These are phyloP conservation scores for Melanomma pulvis-pyrius DNA, from an alignment of 495 filamentous ascomycete genomes.

Conservation along the genomic window DNA sequence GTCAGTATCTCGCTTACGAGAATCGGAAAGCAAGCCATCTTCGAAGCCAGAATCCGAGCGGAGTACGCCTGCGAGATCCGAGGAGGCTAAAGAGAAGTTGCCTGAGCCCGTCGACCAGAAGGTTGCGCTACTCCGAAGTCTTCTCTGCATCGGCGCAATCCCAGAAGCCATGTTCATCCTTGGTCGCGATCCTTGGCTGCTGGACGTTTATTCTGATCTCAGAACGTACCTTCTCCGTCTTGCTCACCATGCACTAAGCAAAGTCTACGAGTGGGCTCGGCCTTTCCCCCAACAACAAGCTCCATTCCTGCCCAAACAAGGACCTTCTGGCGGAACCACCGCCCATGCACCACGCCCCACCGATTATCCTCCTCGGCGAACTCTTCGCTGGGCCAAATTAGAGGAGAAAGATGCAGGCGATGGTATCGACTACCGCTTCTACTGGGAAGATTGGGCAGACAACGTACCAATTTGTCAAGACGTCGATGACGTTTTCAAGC, in stretches of 20 bases:
- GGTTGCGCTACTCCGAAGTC: constrained; percentile 75
- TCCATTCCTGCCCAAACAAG: constrained; percentile 37
- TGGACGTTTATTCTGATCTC: constrained; percentile 78
- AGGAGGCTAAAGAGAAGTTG: constrained; percentile 60
- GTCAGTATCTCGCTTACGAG: constrained; percentile 32
- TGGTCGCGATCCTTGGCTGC: constrained; percentile 87
- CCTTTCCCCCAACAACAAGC: constrained; percentile 47
- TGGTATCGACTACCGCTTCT: constrained; percentile 80
- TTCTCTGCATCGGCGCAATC: constrained; percentile 88
- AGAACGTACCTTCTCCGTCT: constrained; percentile 80
- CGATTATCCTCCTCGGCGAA: constrained; percentile 60
- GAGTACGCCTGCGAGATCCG: constrained; percentile 44
- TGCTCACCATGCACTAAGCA: constrained; percentile 73
- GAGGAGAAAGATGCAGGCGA: constrained; percentile 74
- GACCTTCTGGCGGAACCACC: constrained; percentile 12
- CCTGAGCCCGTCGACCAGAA: constrained; percentile 91
- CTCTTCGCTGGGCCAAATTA: constrained; percentile 74
- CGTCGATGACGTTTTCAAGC: constrained; percentile 84
- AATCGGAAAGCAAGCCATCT: constrained; percentile 26
- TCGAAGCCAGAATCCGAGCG: constrained; percentile 53
- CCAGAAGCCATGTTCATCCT: constrained; percentile 93
- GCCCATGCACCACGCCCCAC: constrained; percentile 66
- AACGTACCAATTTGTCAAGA: constrained; percentile 88
- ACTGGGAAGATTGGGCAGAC: constrained; percentile 97
- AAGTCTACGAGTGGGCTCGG: constrained; percentile 61